Conservation (phyloP, 208 protist genomes). For the Trypanosoma conorhini region DNA sequence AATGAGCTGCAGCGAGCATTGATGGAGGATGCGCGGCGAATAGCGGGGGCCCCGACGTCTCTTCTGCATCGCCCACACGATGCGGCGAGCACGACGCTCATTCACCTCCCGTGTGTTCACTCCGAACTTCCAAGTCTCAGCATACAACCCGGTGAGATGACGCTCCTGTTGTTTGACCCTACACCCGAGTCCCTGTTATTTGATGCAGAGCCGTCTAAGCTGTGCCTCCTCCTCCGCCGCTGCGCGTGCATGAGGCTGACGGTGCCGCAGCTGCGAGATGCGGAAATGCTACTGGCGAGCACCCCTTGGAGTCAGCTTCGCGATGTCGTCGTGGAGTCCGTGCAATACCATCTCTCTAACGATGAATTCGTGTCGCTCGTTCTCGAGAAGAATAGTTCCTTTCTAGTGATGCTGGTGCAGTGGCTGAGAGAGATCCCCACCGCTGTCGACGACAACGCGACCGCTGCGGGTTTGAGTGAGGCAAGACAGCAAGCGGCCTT, state of each 20-base stretch:
- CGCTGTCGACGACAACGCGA: background rate
- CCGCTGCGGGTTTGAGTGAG: background rate
- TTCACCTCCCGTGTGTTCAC: constrained; percentile 18
- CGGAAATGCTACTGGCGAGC: constrained; percentile 11
- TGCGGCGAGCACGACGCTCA: constrained; percentile 16
- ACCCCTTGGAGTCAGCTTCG: constrained; percentile 11
- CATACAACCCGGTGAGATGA: constrained; percentile 52
- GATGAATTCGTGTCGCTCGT: constrained; percentile 11
- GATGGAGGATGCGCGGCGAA: background rate
- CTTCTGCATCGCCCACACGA: constrained; percentile 48
- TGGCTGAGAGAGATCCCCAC: constrained; percentile 7
- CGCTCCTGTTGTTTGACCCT: constrained; percentile 15
- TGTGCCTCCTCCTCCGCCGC: constrained; percentile 29
- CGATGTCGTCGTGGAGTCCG: constrained; percentile 1
- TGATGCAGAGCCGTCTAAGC: constrained; percentile 37
- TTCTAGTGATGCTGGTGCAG: constrained; percentile 21
- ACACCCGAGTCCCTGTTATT: constrained; percentile 24
- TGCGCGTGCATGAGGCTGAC: constrained; percentile 30
- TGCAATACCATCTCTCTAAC: constrained; percentile 7
- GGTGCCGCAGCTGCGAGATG: constrained; percentile 29
- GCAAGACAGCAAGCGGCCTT: background rate
- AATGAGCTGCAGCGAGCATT: constrained; percentile 9
- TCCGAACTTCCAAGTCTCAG: constrained; percentile 41
- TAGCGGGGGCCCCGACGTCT: constrained; percentile 27
- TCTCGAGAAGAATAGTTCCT: constrained; percentile 23